Conservation (phyloP, 306 rosid genomes). For the Prunus padus region DNA sequence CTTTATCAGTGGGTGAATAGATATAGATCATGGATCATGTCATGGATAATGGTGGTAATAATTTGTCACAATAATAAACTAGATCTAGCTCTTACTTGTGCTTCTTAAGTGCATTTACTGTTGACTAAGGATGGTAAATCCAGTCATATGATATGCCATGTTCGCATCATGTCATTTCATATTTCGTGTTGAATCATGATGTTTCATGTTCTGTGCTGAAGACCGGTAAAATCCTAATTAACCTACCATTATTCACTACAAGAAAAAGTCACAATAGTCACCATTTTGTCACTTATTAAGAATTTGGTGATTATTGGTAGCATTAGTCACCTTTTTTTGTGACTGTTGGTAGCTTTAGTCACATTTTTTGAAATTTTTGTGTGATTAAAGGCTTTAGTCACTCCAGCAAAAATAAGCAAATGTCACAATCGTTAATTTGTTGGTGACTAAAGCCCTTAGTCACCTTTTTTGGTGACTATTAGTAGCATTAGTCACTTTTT, state of each 20-base stretch:
- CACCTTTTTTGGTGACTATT: no score
- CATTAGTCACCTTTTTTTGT: no score
- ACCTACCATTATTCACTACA: not conserved
- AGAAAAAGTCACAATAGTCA: no score
- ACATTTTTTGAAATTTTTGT: no score
- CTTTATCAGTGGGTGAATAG: slow-evolving; percentile 24
- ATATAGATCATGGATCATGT: slow-evolving; percentile 14
- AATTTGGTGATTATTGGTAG: no score
- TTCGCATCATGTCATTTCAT: not conserved
- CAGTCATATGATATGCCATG: not conserved
- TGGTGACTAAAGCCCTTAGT: no score
- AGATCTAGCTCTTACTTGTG: not conserved
- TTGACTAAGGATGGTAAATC: not conserved
- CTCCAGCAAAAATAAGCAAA: no score
- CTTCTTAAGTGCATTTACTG: not conserved
- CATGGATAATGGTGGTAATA: slow-evolving; percentile 13
- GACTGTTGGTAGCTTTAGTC: no score
- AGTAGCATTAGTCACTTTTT: no score
- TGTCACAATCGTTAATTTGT: no score
- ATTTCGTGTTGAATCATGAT: not conserved
- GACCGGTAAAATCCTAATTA: not conserved
- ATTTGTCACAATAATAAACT: slow-evolving; percentile 23
- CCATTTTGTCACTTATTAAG: slow-evolving; percentile 3
- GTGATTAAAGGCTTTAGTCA: no score
- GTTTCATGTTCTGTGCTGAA: not conserved